Conservation (phyloP, 2,329 filamentous ascomycete species). For the Nigrospora sphaerica region DNA sequence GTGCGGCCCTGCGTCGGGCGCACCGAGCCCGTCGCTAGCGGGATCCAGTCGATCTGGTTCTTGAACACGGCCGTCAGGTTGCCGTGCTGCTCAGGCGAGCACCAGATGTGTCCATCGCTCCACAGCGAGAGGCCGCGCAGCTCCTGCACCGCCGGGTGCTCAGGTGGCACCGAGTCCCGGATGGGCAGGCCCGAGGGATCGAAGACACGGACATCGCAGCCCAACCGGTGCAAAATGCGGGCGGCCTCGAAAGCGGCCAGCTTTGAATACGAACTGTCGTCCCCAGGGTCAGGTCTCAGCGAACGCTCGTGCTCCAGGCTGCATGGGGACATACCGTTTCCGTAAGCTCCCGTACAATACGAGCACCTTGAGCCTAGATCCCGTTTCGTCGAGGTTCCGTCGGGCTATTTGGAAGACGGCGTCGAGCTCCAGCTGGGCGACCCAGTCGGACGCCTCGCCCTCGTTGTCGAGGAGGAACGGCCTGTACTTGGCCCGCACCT, state of each 20-base stretch:
- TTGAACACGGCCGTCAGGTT: constrained; percentile 62
- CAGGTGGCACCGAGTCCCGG: constrained; percentile 54
- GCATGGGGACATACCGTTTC: constrained; percentile 16
- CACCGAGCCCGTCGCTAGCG: constrained; percentile 51
- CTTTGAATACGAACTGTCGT: constrained; percentile 49
- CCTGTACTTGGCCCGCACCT: constrained; percentile 31
- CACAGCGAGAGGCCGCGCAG: constrained; percentile 52
- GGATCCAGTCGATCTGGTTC: constrained; percentile 66
- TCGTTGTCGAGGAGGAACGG: constrained; percentile 44
- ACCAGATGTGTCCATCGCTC: constrained; percentile 62
- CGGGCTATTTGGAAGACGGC: constrained; percentile 44
- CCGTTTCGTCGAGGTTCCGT: constrained; percentile 28
- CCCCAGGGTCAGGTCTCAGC: not conserved
- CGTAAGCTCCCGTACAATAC: constrained; percentile 56
- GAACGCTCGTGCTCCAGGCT: no score
- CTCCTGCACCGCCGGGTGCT: constrained; percentile 55
- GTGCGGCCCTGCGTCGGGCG: constrained; percentile 61
- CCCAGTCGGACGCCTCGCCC: constrained; percentile 41
- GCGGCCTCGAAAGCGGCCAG: constrained; percentile 53
- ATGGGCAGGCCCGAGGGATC: constrained; percentile 51
- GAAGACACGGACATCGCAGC: constrained; percentile 59
- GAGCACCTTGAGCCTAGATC: constrained; percentile 41
- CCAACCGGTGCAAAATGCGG: constrained; percentile 55
- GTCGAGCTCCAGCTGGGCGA: constrained; percentile 46
- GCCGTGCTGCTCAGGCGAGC: constrained; percentile 60